Evolutionary conservation across 495 filamentous ascomycete species (phyloP).

Genomic region (Terfezia claveryi): DNA sequence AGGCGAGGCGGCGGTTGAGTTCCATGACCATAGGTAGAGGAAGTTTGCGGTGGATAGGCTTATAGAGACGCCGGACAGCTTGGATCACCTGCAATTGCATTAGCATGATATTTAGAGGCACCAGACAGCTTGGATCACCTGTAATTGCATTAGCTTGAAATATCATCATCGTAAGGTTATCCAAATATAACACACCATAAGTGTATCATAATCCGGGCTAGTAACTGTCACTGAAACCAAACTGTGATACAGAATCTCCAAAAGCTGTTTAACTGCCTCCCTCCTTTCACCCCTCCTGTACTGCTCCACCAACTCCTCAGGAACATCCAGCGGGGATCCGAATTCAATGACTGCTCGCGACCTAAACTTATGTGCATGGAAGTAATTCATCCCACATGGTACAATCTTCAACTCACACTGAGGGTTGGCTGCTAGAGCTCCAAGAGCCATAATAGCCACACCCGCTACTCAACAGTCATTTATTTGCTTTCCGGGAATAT

Average conservation of each 20-base stretch:
- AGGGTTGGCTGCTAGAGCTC: conserved; percentile 68
- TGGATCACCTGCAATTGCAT: no score
- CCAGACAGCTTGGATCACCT: conserved; percentile 75
- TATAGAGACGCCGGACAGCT: conserved; percentile 83
- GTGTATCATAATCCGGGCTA: conserved; percentile 83
- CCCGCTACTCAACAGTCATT: conserved; percentile 38
- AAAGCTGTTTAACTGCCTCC: conserved; percentile 56
- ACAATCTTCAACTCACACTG: conserved; percentile 89
- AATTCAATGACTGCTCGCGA: conserved; percentile 95
- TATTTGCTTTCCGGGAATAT: no score
- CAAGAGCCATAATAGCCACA: conserved; percentile 93
- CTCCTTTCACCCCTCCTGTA: conserved; percentile 65
- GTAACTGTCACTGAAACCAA: conserved; percentile 81
- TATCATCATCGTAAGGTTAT: conserved; percentile 19
- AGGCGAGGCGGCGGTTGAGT: conserved; percentile 77
- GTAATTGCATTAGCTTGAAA: no score
- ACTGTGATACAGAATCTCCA: conserved; percentile 69
- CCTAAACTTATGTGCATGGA: conserved; percentile 96
- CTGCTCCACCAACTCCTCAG: conserved; percentile 56
- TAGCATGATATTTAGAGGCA: no score
- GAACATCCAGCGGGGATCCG: conserved; percentile 65
- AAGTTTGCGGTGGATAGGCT: conserved; percentile 79
- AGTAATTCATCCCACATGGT: conserved; percentile 99
- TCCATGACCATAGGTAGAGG: conserved; percentile 89
- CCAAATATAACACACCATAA: conserved; percentile 44